Percentiles rank a stretch among this genome's conserved stretches.
Conservation (phyloP, 805 yeast genomes). For the Yarrowia osloensis region DNA sequence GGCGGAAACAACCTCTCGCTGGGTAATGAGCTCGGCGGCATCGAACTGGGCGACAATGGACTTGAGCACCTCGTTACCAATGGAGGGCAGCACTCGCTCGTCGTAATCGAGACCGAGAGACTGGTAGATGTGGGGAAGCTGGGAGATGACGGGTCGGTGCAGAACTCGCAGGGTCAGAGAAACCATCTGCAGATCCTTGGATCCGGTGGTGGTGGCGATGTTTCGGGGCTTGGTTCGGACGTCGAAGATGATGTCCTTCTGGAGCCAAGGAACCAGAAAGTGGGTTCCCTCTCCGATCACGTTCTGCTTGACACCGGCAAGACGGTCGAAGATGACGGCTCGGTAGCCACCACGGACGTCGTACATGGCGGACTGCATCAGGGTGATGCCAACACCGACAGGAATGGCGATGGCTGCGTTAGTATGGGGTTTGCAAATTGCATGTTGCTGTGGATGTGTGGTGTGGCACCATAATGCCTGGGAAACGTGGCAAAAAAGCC, state of each 20-base stretch:
- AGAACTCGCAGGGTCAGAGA: constrained; percentile 88
- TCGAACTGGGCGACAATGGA: constrained; percentile 98
- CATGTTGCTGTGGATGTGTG: background rate
- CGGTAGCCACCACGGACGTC: constrained; percentile 96
- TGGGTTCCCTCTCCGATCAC: constrained; percentile 98
- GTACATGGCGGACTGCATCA: constrained; percentile 74
- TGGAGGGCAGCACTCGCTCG: constrained; percentile 95
- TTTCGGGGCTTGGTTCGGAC: constrained; percentile 93
- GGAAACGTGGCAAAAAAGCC: background rate
- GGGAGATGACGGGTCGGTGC: constrained; percentile 87
- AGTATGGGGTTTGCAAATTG: background rate
- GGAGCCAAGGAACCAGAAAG: constrained; percentile 94
- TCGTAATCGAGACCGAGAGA: constrained; percentile 91
- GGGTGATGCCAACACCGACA: constrained; percentile 50
- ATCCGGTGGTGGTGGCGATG: constrained; percentile 92
- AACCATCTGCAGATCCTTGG: constrained; percentile 95
- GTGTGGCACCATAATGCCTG: background rate
- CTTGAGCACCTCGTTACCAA: constrained; percentile 94
- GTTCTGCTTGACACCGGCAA: constrained; percentile 81
- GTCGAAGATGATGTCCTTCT: constrained; percentile 84
- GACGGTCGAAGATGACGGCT: constrained; percentile 92
- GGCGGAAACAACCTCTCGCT: constrained; percentile 91
- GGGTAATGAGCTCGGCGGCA: constrained; percentile 96
- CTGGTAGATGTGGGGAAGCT: constrained; percentile 85
- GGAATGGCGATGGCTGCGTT: constrained; percentile 40